These are phyloP conservation scores for Mimosa bimucronata DNA, from an alignment of 306 rosid genomes.

Conservation along the genomic window DNA sequence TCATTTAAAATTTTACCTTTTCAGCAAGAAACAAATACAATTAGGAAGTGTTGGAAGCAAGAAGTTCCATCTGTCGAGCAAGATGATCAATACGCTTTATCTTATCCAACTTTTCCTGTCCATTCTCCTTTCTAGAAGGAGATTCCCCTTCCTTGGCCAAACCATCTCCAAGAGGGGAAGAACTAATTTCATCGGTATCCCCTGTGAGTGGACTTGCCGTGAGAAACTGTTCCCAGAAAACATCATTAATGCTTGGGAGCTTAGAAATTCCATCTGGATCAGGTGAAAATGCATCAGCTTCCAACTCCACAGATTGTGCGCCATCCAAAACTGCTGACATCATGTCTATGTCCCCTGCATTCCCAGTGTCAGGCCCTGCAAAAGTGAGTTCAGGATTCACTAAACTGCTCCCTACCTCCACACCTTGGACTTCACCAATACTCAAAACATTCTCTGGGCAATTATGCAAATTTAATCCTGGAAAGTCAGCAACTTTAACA, in stretches of 20 bases:
- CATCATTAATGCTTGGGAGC: slow-evolving; percentile 68
- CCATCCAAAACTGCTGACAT: slow-evolving; percentile 57
- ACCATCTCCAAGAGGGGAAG: slow-evolving; percentile 49
- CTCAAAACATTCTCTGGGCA: slow-evolving; percentile 44
- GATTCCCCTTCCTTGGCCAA: slow-evolving; percentile 48
- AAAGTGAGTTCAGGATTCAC: slow-evolving; percentile 42
- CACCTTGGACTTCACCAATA: slow-evolving; percentile 45
- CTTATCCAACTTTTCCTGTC: slow-evolving; percentile 55
- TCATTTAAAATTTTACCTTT: slow-evolving; percentile 54
- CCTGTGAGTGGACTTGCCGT: slow-evolving; percentile 47
- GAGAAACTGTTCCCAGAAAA: slow-evolving; percentile 72
- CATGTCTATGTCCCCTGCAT: slow-evolving; percentile 44
- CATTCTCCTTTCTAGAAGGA: slow-evolving; percentile 43
- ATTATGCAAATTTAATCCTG: slow-evolving; percentile 33
- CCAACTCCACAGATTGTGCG: slow-evolving; percentile 44
- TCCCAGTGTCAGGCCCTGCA: slow-evolving; percentile 43
- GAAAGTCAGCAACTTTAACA: slow-evolving; percentile 44
- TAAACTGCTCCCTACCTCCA: slow-evolving; percentile 42
- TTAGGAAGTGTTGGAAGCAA: slow-evolving; percentile 49
- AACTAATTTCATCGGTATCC: slow-evolving; percentile 54
- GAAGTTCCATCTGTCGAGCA: slow-evolving; percentile 72
- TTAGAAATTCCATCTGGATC: slow-evolving; percentile 52
- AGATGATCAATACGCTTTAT: slow-evolving; percentile 53
- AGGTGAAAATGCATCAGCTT: slow-evolving; percentile 48
- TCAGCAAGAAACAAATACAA: slow-evolving; percentile 48